Percentiles rank a stretch among this genome's conserved stretches.
phyloP scores from a whole-genome alignment of 768 basidiomycete species.

The Tulasnella sp. region DNA sequence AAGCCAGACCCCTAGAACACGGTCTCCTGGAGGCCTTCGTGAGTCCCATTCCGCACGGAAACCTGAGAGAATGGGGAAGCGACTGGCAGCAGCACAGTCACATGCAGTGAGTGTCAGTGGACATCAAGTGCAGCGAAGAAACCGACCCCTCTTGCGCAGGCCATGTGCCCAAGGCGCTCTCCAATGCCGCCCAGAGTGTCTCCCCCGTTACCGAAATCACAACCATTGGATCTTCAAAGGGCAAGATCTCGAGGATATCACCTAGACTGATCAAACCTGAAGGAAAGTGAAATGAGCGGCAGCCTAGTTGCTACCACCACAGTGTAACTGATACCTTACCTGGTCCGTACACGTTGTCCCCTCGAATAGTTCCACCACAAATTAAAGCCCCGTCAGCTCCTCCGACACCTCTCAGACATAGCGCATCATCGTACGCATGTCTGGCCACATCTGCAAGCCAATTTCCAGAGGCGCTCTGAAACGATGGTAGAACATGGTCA shows the following conservation, averaged over 20 bases:
- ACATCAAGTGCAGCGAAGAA: not conserved
- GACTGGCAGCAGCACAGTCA: constrained; percentile 38
- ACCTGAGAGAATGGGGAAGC: constrained; percentile 82
- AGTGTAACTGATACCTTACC: too few species aligned
- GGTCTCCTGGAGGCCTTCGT: constrained; percentile 50
- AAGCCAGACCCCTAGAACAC: constrained; percentile 64
- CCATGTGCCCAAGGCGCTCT: constrained; percentile 61
- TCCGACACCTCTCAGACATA: constrained; percentile 43
- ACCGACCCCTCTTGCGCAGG: constrained; percentile 83
- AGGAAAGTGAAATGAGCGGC: not conserved
- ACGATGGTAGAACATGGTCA: not conserved
- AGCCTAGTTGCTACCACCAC: too few species aligned
- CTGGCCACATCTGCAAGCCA: constrained; percentile 80
- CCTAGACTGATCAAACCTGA: constrained; percentile 67
- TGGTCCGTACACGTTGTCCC: constrained; percentile 75
- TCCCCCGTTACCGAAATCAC: constrained; percentile 72
- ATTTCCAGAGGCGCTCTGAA: constrained; percentile 57
- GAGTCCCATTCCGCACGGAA: constrained; percentile 84
- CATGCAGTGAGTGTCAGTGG: not conserved
- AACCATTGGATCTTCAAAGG: constrained; percentile 76
- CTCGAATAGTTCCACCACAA: constrained; percentile 73
- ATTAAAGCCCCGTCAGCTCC: constrained; percentile 75
- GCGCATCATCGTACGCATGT: constrained; percentile 68
- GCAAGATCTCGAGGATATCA: constrained; percentile 78
- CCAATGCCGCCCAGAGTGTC: constrained; percentile 68